These are phyloP conservation scores for Lasiodiplodia theobromae DNA, from an alignment of 2,329 filamentous ascomycete genomes.

Conservation along the genomic window DNA sequence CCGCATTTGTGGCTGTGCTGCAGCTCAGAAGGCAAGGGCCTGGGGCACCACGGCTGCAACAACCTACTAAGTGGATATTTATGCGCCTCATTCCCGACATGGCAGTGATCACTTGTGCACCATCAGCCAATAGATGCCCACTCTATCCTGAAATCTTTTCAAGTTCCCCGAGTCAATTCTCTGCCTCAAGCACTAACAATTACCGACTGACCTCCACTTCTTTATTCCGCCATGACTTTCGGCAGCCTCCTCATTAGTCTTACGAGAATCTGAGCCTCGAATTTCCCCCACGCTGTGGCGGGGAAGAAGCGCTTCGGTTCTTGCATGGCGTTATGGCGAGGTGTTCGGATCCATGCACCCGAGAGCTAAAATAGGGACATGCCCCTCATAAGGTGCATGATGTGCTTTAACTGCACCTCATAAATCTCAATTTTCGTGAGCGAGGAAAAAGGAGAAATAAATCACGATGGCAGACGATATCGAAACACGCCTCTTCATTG, in stretches of 20 bases:
- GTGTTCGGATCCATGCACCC: background rate
- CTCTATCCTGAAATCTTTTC: too few species aligned
- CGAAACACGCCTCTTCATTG: slow-evolving; percentile 27
- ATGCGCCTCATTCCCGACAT: too few species aligned
- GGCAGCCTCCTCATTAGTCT: background rate
- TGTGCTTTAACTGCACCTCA: background rate
- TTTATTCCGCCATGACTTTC: background rate
- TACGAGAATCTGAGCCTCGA: background rate
- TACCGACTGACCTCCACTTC: background rate
- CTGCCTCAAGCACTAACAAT: background rate
- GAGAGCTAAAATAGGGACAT: background rate
- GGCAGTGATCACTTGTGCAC: too few species aligned
- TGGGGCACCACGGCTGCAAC: background rate
- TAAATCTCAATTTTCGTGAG: background rate
- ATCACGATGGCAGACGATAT: slow-evolving; percentile 4
- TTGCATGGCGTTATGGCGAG: too few species aligned
- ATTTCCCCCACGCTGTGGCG: too few species aligned
- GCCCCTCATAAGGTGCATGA: background rate
- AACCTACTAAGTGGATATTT: background rate
- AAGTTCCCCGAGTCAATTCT: background rate
- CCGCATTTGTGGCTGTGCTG: background rate
- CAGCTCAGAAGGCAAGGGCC: background rate
- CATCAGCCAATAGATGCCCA: background rate
- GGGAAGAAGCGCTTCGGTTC: too few species aligned
- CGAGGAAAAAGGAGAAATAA: background rate